phyloP scores from a whole-genome alignment of 768 basidiomycete genomes.

The Dictyophora rubrovolvata region DNA sequence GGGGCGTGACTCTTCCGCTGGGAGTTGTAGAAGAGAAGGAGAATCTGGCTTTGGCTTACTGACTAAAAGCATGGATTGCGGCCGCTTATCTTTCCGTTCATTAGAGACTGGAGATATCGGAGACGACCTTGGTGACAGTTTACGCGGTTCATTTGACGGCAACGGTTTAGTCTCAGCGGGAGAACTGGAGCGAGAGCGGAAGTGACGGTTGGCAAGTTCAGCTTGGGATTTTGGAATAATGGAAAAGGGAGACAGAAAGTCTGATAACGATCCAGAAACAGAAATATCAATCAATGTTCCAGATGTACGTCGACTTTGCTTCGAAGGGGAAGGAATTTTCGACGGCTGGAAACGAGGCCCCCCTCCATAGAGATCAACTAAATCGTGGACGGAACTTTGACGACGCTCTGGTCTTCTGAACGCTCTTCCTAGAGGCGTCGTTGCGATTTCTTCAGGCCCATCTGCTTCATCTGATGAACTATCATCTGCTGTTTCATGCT shows the following conservation, averaged over 20 bases:
- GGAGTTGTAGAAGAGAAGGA: conserved; percentile 33
- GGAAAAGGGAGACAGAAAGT: conserved; percentile 5
- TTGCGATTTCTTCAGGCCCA: conserved; percentile 37
- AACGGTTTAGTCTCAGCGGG: conserved; percentile 6
- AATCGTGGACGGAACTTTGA: conserved; percentile 76
- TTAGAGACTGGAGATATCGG: conserved; percentile 21
- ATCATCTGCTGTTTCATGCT: conserved; percentile 18
- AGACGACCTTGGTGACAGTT: conserved; percentile 19
- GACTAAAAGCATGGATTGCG: conserved; percentile 75
- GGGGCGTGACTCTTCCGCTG: conserved; percentile 32
- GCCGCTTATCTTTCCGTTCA: conserved; percentile 34
- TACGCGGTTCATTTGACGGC: not conserved
- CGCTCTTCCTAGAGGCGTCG: conserved; percentile 18
- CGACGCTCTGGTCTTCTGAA: conserved; percentile 42
- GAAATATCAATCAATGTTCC: conserved; percentile 3
- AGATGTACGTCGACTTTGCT: not conserved
- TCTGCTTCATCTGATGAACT: conserved; percentile 44
- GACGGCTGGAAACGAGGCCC: conserved; percentile 14
- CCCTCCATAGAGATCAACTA: conserved; percentile 73
- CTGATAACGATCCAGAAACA: not conserved
- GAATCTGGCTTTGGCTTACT: conserved; percentile 32
- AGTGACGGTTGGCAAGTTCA: not conserved
- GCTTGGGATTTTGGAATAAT: conserved; percentile 3
- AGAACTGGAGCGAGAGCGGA: not conserved
- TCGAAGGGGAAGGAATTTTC: not conserved